These are phyloP conservation scores for Backusella mclennaniae DNA, from an alignment of 192 early-diverging fungal genomes.

Conservation along the genomic window DNA sequence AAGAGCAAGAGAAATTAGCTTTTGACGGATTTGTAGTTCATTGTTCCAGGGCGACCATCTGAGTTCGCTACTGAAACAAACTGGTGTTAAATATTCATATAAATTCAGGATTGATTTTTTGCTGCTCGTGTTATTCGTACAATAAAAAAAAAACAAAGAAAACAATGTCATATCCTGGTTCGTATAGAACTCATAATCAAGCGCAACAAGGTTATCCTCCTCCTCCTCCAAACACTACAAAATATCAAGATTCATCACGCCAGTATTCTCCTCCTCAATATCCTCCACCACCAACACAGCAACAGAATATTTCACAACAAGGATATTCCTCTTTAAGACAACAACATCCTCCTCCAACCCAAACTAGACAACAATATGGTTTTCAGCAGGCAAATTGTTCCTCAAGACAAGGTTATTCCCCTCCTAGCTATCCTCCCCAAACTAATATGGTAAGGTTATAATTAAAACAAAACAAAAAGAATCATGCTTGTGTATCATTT, in stretches of 20 bases:
- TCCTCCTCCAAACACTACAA: constrained; percentile 6
- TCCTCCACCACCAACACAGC: neutral
- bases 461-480: neutral
- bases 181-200: constrained; percentile 17
- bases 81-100: neutral
- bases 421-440: too few relatives aligned
- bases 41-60: neutral
- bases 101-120: neutral
- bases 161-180: constrained; percentile 24
- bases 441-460: neutral
- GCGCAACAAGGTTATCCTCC: constrained; percentile 5
- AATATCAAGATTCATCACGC: neutral
- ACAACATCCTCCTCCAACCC: neutral
- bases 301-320: neutral
- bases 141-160: neutral
- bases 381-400: neutral
- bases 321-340: constrained; percentile 2
- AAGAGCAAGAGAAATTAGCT: neutral
- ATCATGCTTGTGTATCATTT: neutral
- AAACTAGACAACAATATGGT: neutral
- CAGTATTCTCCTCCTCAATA: neutral
- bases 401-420: too few relatives aligned
- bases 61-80: neutral
- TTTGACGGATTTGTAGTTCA: neutral
- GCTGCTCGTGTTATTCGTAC: neutral